phyloP scores from a whole-genome alignment of 371 early-diverging fungal species.

The Parasitella parasitica region DNA sequence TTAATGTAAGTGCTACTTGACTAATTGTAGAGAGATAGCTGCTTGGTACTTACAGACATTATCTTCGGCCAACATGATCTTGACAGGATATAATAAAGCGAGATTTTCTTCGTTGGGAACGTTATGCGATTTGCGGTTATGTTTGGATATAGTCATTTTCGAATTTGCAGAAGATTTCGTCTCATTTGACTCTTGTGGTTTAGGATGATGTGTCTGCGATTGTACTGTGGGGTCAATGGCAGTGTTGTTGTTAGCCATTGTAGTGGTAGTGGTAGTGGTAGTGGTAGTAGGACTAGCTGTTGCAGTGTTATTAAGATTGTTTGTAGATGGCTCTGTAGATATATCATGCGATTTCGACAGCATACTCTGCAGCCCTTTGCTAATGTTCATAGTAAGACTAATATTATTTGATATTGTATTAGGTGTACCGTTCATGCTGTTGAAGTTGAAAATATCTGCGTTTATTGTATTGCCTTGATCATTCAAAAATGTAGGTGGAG shows the following conservation, averaged over 20 bases:
- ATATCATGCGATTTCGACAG: conserved; percentile 1
- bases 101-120: conserved; percentile 35
- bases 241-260: not conserved
- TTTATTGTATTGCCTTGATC: not conserved
- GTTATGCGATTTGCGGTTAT: conserved; percentile 15
- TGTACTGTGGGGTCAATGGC: not conserved
- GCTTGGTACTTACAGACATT: conserved; percentile 49
- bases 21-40: not conserved
- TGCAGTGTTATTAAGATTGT: not conserved
- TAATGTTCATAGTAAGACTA: conserved; percentile 2
- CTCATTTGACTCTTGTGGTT: not conserved
- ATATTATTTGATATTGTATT: not conserved
- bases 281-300: not conserved
- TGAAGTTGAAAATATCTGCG: not conserved
- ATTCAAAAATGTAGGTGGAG: not conserved
- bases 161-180: not conserved
- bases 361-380: conserved; percentile 5
- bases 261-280: not conserved
- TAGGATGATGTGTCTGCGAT: not conserved
- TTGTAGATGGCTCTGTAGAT: not conserved
- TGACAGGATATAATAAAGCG: conserved; percentile 35
- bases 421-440: not conserved
- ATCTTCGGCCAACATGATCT: conserved; percentile 50
- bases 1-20: too few species aligned
- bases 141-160: conserved; percentile 1